Base-by-base conservation (phyloP, 108 stramenopile genomes). In the Nitzschia sp. region DNA sequence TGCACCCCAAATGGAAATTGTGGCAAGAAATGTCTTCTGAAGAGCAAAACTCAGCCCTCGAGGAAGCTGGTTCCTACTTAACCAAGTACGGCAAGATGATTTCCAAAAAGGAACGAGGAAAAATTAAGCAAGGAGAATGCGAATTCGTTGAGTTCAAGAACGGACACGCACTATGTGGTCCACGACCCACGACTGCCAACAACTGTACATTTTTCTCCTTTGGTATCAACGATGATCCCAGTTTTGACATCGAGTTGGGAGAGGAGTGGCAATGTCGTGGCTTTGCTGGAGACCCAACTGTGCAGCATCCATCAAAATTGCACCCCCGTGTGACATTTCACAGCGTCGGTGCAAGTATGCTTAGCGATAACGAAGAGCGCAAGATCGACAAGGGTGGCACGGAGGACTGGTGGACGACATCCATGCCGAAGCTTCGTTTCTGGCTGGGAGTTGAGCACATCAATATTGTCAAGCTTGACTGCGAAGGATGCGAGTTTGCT, bases 281-380 rank as follows among this genome's bases (percentile, higher is more conserved):
- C 21, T 88, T 85, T 78, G 83, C 83, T 2, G 81, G 73, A 25
- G 86, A 88, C 61, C 86, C 86, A 15, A 75, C 86, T n/a, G 73
- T 85, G 25, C 15, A 36, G 4, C 86, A 88, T 67, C 81, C 81
- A 13, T 83, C 81, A 30, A 82, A 75, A 47, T 60, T 88, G 17
- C 81, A 82, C 63, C 67, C 69, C 0, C 28, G 38, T 29, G 83
- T 88, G 5, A 88, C 86, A 2, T 85, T 85, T 72, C 86, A 88
- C 60, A 85, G 80, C 66, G 59, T 88, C 26, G 86, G 72, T 33
- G 73, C 73, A 17, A 71, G 55, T 11, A 80, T 80, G 76, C 46
- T 84, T n/a, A 47, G 41, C 0, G 53, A 30, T 38, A 88, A 88
- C 64, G 86, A 82, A 63, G 81, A 88, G 66, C 79, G 76, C 8